Evolutionary conservation across 208 protist species (phyloP).

Genomic region (Acanthamoeba royreba): DNA sequence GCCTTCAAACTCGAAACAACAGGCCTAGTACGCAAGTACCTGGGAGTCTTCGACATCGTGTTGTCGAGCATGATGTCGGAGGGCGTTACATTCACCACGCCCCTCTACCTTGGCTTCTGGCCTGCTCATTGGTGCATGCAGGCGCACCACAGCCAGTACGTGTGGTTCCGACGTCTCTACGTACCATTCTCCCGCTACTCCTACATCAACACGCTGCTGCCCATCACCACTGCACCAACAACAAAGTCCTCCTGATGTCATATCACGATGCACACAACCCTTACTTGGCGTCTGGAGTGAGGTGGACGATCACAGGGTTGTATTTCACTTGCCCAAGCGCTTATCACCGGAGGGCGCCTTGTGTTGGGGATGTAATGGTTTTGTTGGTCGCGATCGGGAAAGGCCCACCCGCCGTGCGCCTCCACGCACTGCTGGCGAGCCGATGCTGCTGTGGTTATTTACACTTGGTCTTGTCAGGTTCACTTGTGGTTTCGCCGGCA

Average conservation of each 20-base stretch:
- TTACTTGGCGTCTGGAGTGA: no score
- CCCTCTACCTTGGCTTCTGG: neutral
- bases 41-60: slow-evolving; percentile 8
- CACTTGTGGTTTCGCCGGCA: no score
- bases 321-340: no score
- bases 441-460: no score
- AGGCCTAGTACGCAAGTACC: slow-evolving; percentile 55
- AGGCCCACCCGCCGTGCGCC: no score
- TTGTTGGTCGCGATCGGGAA: no score
- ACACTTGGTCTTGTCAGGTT: no score
- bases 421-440: no score
- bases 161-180: slow-evolving; percentile 96
- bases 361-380: no score
- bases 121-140: slow-evolving; percentile 77
- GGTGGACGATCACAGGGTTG: no score
- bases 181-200: slow-evolving; percentile 93
- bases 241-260: no score
- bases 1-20: slow-evolving; percentile 34
- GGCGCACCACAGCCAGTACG: slow-evolving; percentile 89
- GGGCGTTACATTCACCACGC: neutral
- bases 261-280: neutral
- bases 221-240: neutral
- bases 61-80: neutral
- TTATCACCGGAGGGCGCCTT: no score
- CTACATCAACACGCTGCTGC: slow-evolving; percentile 85